These are phyloP conservation scores for Orbilia brochopaga DNA, from an alignment of 2,329 filamentous ascomycete species.

Conservation along the genomic window DNA sequence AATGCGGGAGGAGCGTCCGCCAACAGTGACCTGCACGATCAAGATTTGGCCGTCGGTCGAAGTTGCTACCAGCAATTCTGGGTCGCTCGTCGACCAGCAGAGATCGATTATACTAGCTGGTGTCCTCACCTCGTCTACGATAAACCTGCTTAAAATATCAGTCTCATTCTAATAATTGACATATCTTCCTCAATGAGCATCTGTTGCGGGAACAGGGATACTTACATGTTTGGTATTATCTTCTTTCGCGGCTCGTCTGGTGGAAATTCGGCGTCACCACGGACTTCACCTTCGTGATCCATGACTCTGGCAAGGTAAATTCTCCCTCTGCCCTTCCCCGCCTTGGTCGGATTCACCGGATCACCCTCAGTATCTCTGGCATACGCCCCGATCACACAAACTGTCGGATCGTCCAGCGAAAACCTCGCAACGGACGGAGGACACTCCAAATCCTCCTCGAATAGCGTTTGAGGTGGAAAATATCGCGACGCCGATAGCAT, in stretches of 20 bases:
- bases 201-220: background rate
- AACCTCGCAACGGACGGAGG: constrained; percentile 50
- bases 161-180: background rate
- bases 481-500: constrained; percentile 51
- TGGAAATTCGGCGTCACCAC: constrained; percentile 50
- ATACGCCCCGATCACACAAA: constrained; percentile 50
- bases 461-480: constrained; percentile 50
- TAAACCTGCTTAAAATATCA: constrained; percentile 18
- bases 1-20: constrained; percentile 28
- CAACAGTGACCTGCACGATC: constrained; percentile 35
- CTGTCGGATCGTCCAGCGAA: constrained; percentile 44
- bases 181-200: background rate
- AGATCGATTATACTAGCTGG: constrained; percentile 48
- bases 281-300: constrained; percentile 51
- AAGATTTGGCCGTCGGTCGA: constrained; percentile 39
- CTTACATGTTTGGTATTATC: constrained; percentile 51
- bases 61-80: constrained; percentile 46
- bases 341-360: constrained; percentile 45
- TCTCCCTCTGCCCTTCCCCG: constrained; percentile 21
- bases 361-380: constrained; percentile 32
- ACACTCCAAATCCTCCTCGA: constrained; percentile 44
- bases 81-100: constrained; percentile 49
- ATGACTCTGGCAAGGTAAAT: constrained; percentile 46
- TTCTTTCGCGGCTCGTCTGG: constrained; percentile 48
- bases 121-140: constrained; percentile 47